phyloP scores from a whole-genome alignment of 78 protist genomes.

The Fonticula alba region DNA sequence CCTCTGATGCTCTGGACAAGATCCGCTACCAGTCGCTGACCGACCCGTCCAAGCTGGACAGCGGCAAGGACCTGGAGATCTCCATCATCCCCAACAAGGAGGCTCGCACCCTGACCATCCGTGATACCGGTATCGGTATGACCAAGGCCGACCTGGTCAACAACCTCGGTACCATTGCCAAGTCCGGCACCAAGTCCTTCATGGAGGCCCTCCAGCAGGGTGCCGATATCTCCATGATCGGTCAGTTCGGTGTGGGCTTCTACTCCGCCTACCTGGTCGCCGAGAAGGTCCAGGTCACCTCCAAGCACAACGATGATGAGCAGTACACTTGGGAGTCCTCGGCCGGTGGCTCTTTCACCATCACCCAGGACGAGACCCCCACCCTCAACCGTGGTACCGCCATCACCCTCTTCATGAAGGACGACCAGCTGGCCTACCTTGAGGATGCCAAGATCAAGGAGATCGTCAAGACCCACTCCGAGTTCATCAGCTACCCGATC shows the following conservation, averaged over 20 bases:
- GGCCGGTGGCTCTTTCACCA: constrained; percentile 95
- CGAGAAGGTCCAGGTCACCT: constrained; percentile 79
- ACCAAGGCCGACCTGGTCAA: constrained; percentile 94
- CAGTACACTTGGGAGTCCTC: constrained; percentile 93
- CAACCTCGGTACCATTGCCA: constrained; percentile 98
- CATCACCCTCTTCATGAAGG: constrained; percentile 85
- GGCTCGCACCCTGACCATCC: constrained; percentile 70
- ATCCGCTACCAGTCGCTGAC: constrained; percentile 85
- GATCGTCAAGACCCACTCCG: constrained; percentile 96
- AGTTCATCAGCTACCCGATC: constrained; percentile 98
- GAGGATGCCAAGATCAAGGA: constrained; percentile 88
- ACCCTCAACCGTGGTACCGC: constrained; percentile 90
- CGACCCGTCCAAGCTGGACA: constrained; percentile 69
- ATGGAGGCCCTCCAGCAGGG: constrained; percentile 90
- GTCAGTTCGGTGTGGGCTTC: constrained; percentile 99
- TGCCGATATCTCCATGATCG: constrained; percentile 94
- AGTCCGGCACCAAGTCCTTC: constrained; percentile 93
- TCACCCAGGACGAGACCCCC: constrained; percentile 49
- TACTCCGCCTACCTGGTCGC: constrained; percentile 99
- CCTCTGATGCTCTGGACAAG: constrained; percentile 61
- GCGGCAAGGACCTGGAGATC: constrained; percentile 77
- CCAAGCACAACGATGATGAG: constrained; percentile 98
- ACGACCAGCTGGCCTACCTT: constrained; percentile 90
- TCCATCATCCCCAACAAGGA: constrained; percentile 76
- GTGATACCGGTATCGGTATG: constrained; percentile 99